A percentile compares a stretch with the other conserved stretches of the same genome.
These are phyloP conservation scores for Musa beccarii DNA, from an alignment of 176 grass and related monocot species.

Conservation along the genomic window DNA sequence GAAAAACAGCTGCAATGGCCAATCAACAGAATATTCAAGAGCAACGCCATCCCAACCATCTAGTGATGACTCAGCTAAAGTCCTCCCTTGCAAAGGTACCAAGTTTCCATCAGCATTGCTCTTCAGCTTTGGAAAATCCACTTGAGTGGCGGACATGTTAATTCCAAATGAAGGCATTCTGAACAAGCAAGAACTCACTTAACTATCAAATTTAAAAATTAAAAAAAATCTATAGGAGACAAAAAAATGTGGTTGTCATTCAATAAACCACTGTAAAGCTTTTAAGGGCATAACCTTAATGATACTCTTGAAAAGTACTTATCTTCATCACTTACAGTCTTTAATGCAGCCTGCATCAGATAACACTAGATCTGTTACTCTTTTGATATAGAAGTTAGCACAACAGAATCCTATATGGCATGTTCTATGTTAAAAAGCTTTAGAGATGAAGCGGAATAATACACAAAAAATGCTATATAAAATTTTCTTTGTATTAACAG, in stretches of 20 bases:
- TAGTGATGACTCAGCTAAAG: conserved; percentile 53
- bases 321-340: conserved; percentile 89
- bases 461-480: conserved; percentile 11
- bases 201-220: conserved; percentile 1
- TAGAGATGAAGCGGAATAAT: background rate
- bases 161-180: conserved; percentile 81
- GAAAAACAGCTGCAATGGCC: conserved; percentile 95
- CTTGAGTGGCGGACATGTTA: conserved; percentile 45
- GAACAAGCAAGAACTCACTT: conserved; percentile 23
- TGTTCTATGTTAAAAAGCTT: background rate
- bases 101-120: conserved; percentile 20
- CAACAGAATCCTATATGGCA: background rate
- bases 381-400: conserved; percentile 1
- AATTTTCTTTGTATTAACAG: background rate
- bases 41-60: conserved; percentile 94
- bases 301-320: conserved; percentile 90
- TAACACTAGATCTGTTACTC: conserved; percentile 14
- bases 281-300: conserved; percentile 43
- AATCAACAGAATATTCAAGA: conserved; percentile 83
- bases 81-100: conserved; percentile 46
- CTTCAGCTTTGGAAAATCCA: conserved; percentile 47
- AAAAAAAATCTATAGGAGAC: background rate
- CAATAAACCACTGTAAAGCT: background rate
- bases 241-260: background rate
- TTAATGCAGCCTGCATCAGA: conserved; percentile 75